Evolutionary conservation across 352 stramenopile species (phyloP).

Genomic region (Pythium graminicola): DNA sequence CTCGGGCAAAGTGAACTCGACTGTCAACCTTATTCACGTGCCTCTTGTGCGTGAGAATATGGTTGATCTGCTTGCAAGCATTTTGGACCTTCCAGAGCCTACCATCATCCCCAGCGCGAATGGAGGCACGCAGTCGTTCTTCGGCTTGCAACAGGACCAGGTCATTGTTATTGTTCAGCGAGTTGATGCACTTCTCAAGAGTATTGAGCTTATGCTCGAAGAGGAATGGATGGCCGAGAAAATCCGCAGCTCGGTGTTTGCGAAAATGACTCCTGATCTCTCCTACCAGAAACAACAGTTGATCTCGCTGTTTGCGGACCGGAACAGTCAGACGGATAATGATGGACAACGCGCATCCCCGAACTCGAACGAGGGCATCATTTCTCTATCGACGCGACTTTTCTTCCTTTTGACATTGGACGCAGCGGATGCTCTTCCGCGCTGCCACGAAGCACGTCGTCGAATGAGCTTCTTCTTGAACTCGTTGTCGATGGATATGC

Average conservation of each 20-base stretch:
- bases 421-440: conserved; percentile 70
- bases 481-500: conserved; percentile 85
- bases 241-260: conserved; percentile 68
- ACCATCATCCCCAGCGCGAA: conserved; percentile 42
- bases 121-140: conserved; percentile 29
- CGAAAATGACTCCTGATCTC: conserved; percentile 69
- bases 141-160: conserved; percentile 67
- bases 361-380: conserved; percentile 73
- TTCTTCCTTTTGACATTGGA: conserved; percentile 85
- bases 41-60: conserved; percentile 75
- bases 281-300: conserved; percentile 76
- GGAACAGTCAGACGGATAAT: conserved; percentile 46
- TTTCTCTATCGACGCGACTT: conserved; percentile 68
- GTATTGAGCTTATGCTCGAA: conserved; percentile 78
- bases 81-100: conserved; percentile 77
- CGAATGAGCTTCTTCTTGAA: conserved; percentile 90
- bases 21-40: conserved; percentile 71
- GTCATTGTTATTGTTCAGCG: conserved; percentile 71
- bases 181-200: conserved; percentile 73
- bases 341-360: conserved; percentile 42
- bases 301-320: conserved; percentile 66
- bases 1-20: conserved; percentile 36
- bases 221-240: conserved; percentile 85
- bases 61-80: conserved; percentile 74
- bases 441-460: conserved; percentile 76